phyloP scores from a whole-genome alignment of 257 asterid genomes.

The Penstemon davidsonii region DNA sequence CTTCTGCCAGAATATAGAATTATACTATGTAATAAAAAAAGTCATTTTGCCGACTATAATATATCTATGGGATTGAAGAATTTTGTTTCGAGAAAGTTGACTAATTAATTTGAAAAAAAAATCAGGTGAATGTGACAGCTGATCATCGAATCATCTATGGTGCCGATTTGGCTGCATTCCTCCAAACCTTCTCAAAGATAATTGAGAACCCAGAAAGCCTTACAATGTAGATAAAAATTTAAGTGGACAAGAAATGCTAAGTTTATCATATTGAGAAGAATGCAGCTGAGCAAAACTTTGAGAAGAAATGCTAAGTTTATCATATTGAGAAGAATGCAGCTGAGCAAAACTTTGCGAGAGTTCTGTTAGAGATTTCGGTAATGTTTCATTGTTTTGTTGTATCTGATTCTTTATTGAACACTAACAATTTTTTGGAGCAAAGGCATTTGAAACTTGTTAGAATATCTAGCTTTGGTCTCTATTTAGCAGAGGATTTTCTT shows the following conservation, averaged over 20 bases:
- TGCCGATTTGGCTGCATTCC: constrained; percentile 84
- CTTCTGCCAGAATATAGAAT: background rate
- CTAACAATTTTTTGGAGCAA: too few relatives aligned
- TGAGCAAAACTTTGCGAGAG: background rate
- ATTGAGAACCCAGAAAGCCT: constrained; percentile 72
- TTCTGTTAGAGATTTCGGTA: too few relatives aligned
- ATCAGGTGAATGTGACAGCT: constrained; percentile 85
- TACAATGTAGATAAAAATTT: constrained; percentile 54
- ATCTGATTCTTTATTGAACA: too few relatives aligned
- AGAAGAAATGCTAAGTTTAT: constrained; percentile 11
- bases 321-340: background rate
- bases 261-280: background rate
- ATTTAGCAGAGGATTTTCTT: too few relatives aligned
- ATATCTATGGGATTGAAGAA: too few relatives aligned
- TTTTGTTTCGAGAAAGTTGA: background rate
- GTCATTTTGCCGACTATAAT: too few relatives aligned
- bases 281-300: background rate
- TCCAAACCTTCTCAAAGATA: constrained; percentile 74
- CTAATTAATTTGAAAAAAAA: background rate
- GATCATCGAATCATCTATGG: constrained; percentile 85
- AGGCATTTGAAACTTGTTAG: too few relatives aligned
- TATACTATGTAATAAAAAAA: too few relatives aligned
- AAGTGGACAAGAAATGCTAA: constrained; percentile 14
- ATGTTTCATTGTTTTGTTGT: too few relatives aligned
- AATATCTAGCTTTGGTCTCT: too few relatives aligned